Percentiles rank a stretch among this genome's conserved stretches.
phyloP scores from a whole-genome alignment of 2,329 filamentous ascomycete species.

The Aspergillus sp. region DNA sequence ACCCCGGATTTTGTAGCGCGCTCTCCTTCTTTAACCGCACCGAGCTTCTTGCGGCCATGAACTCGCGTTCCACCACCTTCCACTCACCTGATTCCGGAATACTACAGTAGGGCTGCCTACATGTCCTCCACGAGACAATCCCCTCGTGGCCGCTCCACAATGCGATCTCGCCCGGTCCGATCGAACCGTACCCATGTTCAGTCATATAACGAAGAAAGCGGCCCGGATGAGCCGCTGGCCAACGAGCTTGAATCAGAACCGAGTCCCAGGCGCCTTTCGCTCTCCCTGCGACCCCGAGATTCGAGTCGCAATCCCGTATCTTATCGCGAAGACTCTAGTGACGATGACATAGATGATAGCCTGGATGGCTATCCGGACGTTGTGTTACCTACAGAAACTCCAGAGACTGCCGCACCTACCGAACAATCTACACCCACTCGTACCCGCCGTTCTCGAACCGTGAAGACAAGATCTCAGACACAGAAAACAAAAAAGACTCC shows the following conservation, averaged over 20 bases:
- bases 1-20: not conserved
- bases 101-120: slow-evolving; percentile 13
- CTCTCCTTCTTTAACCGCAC: not conserved
- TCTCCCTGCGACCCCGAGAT: slow-evolving; percentile 38
- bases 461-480: slow-evolving; percentile 25
- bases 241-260: slow-evolving; percentile 21
- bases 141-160: slow-evolving; percentile 24
- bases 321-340: slow-evolving; percentile 43
- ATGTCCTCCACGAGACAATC: slow-evolving; percentile 38
- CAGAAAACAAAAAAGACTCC: slow-evolving; percentile 26
- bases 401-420: slow-evolving; percentile 9
- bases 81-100: slow-evolving; percentile 18
- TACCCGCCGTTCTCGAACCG: slow-evolving; percentile 24
- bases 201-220: slow-evolving; percentile 45
- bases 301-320: slow-evolving; percentile 31
- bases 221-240: slow-evolving; percentile 34
- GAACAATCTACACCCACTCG: slow-evolving; percentile 14
- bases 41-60: slow-evolving; percentile 24
- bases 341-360: slow-evolving; percentile 29
- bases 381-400: slow-evolving; percentile 17
- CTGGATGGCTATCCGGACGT: slow-evolving; percentile 21
- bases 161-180: slow-evolving; percentile 40
- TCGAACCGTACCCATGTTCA: slow-evolving; percentile 40
- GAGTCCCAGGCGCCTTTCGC: slow-evolving; percentile 24
- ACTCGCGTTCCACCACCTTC: slow-evolving; percentile 8